Evolutionary conservation across 2,329 filamentous ascomycete species (phyloP).

Genomic region (Alternaria novae-zelandiae): DNA sequence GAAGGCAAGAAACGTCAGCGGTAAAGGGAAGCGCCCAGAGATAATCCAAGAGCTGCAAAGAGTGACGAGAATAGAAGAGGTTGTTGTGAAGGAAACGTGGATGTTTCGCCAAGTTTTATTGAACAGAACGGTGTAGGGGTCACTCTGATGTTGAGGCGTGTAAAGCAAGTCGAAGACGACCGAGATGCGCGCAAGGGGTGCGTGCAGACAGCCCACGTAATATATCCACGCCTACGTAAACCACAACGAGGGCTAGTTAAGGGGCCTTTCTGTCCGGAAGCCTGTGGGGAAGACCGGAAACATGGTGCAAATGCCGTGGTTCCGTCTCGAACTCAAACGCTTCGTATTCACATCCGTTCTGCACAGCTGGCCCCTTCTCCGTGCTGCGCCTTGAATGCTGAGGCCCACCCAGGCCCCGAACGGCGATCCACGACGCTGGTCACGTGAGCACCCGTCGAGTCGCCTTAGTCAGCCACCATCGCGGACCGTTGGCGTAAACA

Average conservation of each 20-base stretch:
- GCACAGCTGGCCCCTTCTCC: conserved; percentile 29
- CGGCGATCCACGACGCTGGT: background rate
- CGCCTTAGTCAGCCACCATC: conserved; percentile 6
- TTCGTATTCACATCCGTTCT: conserved; percentile 16
- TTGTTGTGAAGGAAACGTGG: conserved; percentile 1
- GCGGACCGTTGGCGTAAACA: conserved; percentile 12
- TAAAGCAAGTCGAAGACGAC: conserved; percentile 15
- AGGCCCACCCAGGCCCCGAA: conserved; percentile 6
- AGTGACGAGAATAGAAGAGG: conserved; percentile 18
- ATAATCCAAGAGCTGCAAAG: background rate
- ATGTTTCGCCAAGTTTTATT: background rate
- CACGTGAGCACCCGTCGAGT: conserved; percentile 25
- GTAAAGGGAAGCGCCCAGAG: background rate
- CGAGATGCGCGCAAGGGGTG: conserved; percentile 38
- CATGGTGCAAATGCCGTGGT: conserved; percentile 9
- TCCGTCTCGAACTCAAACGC: conserved; percentile 21
- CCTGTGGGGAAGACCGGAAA: conserved; percentile 11
- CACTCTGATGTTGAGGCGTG: conserved; percentile 18
- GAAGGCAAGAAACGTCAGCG: conserved; percentile 2
- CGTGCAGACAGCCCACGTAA: conserved; percentile 28
- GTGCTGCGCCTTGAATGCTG: conserved; percentile 7
- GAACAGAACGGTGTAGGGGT: conserved; percentile 9
- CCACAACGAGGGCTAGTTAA: conserved; percentile 20
- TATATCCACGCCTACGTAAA: conserved; percentile 18
- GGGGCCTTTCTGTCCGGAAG: conserved; percentile 14